Evolutionary conservation across 73 alveolate species (phyloP), one percentile per base, ranked within the genome.

Genomic region (Effrenium voratum): DNA sequence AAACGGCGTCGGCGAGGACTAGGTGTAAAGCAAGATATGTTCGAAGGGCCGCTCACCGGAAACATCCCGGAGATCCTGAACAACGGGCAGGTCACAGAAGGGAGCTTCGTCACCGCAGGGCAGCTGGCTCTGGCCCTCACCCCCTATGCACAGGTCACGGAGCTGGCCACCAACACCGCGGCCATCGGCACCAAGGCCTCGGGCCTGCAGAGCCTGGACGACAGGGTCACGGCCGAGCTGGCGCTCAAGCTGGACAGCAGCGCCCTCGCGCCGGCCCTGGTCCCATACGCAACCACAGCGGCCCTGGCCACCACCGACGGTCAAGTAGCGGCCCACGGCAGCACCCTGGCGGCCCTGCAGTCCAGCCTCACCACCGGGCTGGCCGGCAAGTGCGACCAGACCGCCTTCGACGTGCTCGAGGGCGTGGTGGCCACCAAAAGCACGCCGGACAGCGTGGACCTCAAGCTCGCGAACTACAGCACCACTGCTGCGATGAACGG

Each of bases 351-450:
- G 26, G 77, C 77, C 43, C 2, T 28, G 77, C 26, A 63, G 41
- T 5, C 77, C 41, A 63, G 77, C 77, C 77, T 63, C 38, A 60
- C 75, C 0, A 28, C 75, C 13, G 75, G 75, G 38, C 34, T 60
- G 75, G 75, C 75, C 8, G 34, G 34, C 38, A 60, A 60, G 34
- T n/a, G 40, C 38, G 30, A 60, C 75, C 75, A 70, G 36, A 34
- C 81, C 22, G 81, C 81, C 47, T 26, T 70, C 47, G 81, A 70
- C 81, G 22, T 46, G 47, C 81, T 70, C 47, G 47, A 70, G 81
- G 47, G 32, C n/a, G 47, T 34, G 81, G 81, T 70, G 46, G 81
- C 32, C 81, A 28, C n/a, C 81, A 70, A 70, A 26, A 32, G 47
- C 81, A 70, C 81, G 47, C 81, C 81, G 49, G 49, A 43, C 46